phyloP scores from a whole-genome alignment of 768 basidiomycete species.

The Hericium rajendrae region DNA sequence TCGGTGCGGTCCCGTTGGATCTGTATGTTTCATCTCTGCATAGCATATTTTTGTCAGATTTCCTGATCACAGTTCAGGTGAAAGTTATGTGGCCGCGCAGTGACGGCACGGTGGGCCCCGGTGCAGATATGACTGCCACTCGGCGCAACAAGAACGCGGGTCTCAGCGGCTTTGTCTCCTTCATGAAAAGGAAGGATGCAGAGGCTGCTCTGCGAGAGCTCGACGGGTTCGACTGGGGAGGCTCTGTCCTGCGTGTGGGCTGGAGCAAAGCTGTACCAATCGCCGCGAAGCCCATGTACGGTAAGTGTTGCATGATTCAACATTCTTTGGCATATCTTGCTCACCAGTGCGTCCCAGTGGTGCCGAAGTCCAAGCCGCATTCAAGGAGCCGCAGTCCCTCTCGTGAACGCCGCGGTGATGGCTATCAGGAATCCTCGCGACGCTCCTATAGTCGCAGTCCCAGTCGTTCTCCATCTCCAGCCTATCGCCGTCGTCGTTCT shows the following conservation, averaged over 20 bases:
- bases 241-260: constrained; percentile 75
- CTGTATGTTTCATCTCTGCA: constrained; percentile 37
- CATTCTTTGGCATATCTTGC: not conserved
- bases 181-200: constrained; percentile 89
- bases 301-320: constrained; percentile 31
- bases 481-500: constrained; percentile 27
- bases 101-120: constrained; percentile 58
- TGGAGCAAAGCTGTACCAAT: constrained; percentile 97
- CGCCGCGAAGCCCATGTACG: constrained; percentile 69
- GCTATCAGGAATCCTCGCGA: constrained; percentile 24
- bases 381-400: constrained; percentile 16
- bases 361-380: constrained; percentile 16
- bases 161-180: constrained; percentile 93
- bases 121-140: constrained; percentile 64
- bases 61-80: constrained; percentile 38
- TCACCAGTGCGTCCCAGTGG: constrained; percentile 1
- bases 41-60: not conserved
- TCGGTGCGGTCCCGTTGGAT: constrained; percentile 84
- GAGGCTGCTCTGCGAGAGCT: constrained; percentile 82
- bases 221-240: constrained; percentile 94
- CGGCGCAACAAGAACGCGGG: constrained; percentile 65
- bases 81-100: constrained; percentile 99
- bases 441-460: constrained; percentile 11
- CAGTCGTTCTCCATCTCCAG: constrained; percentile 29
- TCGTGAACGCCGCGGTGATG: constrained; percentile 24